phyloP scores from a whole-genome alignment of 257 asterid species.

The Jacaranda mimosifolia region DNA sequence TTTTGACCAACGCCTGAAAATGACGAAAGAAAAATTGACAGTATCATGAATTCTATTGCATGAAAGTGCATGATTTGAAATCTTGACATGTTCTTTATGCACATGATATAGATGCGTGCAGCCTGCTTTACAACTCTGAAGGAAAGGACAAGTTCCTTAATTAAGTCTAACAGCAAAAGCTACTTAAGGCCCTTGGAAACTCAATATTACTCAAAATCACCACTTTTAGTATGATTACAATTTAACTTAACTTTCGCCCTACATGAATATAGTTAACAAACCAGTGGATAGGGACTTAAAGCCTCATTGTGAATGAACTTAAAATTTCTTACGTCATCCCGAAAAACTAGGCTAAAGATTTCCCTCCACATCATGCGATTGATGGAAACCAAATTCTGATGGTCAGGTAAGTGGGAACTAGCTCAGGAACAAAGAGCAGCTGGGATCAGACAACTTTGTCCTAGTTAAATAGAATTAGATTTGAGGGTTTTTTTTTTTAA shows the following conservation, averaged over 20 bases:
- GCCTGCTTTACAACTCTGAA: not conserved
- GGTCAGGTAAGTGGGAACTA: not conserved
- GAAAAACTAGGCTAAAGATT: not conserved
- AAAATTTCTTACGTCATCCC: not conserved
- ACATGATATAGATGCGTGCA: not conserved
- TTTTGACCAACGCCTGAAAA: slow-evolving; percentile 55
- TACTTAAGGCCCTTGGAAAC: not conserved
- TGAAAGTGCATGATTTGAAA: not conserved
- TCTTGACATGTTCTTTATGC: not conserved
- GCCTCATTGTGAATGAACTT: not conserved
- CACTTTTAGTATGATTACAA: not conserved
- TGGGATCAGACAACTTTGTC: not conserved
- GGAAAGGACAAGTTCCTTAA: slow-evolving; percentile 7
- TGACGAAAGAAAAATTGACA: slow-evolving; percentile 13
- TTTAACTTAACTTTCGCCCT: not conserved
- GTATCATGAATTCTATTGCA: slow-evolving; percentile 1
- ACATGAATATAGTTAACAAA: not conserved
- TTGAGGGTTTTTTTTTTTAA: not conserved
- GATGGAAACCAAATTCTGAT: not conserved
- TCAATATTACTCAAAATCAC: not conserved
- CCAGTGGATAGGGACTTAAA: not conserved
- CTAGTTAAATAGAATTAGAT: not conserved
- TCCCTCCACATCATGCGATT: slow-evolving; percentile 1
- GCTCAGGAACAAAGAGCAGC: slow-evolving; percentile 13
- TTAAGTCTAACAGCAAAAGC: not conserved